Conservation (phyloP, 2,329 filamentous ascomycete genomes). For the Alternaria brassicae region DNA sequence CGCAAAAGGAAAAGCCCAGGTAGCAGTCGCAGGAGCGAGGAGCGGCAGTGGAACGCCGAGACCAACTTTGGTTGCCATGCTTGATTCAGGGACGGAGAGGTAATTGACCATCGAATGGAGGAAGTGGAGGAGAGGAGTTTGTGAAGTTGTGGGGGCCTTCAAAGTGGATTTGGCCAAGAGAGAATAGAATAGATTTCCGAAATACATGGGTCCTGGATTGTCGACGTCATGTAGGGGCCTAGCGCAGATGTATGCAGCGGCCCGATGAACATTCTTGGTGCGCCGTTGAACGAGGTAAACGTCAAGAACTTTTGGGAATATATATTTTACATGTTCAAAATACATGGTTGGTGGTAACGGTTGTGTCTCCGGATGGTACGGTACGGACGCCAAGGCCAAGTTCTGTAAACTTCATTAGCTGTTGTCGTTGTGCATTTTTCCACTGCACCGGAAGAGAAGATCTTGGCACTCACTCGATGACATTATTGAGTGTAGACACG, state of each 20-base stretch:
- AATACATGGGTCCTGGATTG: constrained; percentile 1
- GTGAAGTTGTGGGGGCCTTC: constrained; percentile 7
- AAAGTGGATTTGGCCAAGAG: constrained; percentile 7
- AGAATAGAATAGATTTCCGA: constrained; percentile 4
- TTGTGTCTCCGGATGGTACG: not conserved
- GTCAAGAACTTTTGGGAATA: not conserved
- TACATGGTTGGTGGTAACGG: not conserved
- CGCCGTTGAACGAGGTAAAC: not conserved
- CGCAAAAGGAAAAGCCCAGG: constrained; percentile 52
- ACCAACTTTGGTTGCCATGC: constrained; percentile 41
- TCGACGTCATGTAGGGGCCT: constrained; percentile 20
- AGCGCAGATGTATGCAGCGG: constrained; percentile 12
- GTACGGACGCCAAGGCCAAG: not conserved
- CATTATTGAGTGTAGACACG: not conserved
- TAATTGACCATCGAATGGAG: constrained; percentile 24
- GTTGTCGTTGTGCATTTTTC: not conserved
- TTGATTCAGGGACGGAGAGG: constrained; percentile 20
- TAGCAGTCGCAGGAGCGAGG: constrained; percentile 48
- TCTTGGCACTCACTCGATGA: not conserved
- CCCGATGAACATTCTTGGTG: not conserved
- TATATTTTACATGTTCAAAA: not conserved
- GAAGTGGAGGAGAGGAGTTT: constrained; percentile 1
- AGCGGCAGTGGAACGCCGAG: constrained; percentile 43
- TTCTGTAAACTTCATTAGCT: not conserved
- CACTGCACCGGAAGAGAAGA: not conserved